Conservation (phyloP, 2,329 filamentous ascomycete species). For the Cladosporium halotolerans region DNA sequence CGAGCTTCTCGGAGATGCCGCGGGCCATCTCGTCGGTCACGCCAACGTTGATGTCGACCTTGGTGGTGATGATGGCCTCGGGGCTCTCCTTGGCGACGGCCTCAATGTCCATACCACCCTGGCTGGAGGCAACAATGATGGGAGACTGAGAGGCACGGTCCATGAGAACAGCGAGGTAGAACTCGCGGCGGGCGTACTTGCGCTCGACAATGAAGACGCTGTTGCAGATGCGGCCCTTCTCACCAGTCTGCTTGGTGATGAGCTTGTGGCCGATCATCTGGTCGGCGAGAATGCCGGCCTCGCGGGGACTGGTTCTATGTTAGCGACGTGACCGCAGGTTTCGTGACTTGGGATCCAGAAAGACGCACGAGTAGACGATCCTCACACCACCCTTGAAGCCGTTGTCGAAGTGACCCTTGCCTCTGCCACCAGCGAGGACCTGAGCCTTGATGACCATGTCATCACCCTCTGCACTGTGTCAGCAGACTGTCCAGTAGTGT, state of each 20-base stretch:
- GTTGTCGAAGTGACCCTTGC: conserved; percentile 97
- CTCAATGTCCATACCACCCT: conserved; percentile 99
- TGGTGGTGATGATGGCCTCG: conserved; percentile 88
- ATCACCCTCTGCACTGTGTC: conserved; percentile 55
- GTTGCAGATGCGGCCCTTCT: conserved; percentile 87
- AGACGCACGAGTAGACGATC: conserved; percentile 84
- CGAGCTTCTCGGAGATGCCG: conserved; percentile 83
- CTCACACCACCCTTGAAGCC: conserved; percentile 97
- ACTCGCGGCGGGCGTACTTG: conserved; percentile 98
- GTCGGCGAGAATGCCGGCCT: conserved; percentile 93
- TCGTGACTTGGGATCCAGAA: background rate
- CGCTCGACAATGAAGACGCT: conserved; percentile 98
- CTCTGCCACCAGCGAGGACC: conserved; percentile 93
- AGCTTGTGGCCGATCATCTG: conserved; percentile 99
- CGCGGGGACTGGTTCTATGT: conserved; percentile 56
- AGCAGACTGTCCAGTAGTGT: conserved; percentile 16
- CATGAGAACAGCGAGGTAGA: conserved; percentile 98
- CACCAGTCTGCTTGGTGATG: conserved; percentile 98
- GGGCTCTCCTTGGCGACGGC: conserved; percentile 96
- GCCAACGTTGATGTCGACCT: conserved; percentile 87
- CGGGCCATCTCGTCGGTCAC: conserved; percentile 93
- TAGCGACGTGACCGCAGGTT: conserved; percentile 7
- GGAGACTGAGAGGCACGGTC: conserved; percentile 85
- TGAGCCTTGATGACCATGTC: conserved; percentile 99
- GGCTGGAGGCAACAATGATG: conserved; percentile 94